These are phyloP conservation scores for Combretum micranthum DNA, from an alignment of 345 rosid genomes.

Conservation along the genomic window DNA sequence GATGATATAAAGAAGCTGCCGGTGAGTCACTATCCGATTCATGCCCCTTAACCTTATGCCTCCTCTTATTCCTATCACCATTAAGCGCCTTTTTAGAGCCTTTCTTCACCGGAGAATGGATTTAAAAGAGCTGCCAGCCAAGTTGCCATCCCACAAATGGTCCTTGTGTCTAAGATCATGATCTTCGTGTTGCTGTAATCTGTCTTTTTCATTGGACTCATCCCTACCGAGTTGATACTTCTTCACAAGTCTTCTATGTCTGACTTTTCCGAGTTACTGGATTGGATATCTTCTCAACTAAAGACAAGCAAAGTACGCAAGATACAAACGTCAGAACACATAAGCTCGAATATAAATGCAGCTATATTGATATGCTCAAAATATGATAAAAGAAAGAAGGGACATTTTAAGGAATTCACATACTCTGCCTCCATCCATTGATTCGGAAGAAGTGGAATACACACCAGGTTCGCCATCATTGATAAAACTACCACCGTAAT, in stretches of 20 bases:
- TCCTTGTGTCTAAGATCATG: constrained; percentile 9
- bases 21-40: too few relatives aligned
- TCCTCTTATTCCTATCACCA: too few relatives aligned
- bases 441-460: constrained; percentile 22
- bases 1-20: constrained; percentile 25
- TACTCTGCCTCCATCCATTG: constrained; percentile 37
- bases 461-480: constrained; percentile 38
- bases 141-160: constrained; percentile 18
- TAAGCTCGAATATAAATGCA: neutral
- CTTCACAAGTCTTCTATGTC: constrained; percentile 34
- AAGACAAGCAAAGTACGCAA: constrained; percentile 11
- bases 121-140: constrained; percentile 18
- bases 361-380: neutral
- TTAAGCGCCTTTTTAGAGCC: too few relatives aligned
- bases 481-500: constrained; percentile 65
- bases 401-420: neutral
- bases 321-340: neutral
- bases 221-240: constrained; percentile 19
- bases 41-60: too few relatives aligned
- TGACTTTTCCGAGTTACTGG: constrained; percentile 18
- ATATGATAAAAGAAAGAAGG: neutral
- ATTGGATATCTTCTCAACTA: constrained; percentile 18
- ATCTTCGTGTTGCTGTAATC: constrained; percentile 11
- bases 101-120: too few relatives aligned
- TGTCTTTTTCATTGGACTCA: constrained; percentile 41